Conservation (phyloP, 2,329 filamentous ascomycete genomes). For the Diaporthe sp. region DNA sequence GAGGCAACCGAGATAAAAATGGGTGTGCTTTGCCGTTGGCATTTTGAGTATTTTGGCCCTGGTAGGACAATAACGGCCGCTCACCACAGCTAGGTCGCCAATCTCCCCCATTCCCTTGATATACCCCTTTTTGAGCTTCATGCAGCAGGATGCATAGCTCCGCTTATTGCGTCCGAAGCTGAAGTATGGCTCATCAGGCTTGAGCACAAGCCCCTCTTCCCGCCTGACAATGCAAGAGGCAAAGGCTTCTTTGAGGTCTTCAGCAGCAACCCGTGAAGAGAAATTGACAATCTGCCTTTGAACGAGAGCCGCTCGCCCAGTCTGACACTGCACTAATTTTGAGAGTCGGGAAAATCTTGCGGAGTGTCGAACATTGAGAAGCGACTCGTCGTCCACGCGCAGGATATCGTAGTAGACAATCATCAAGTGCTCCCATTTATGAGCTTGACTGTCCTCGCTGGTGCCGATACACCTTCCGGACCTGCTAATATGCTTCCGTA, state of each 20-base stretch:
- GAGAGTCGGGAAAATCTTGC: slow-evolving; percentile 70
- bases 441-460: slow-evolving; percentile 72
- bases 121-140: slow-evolving; percentile 92
- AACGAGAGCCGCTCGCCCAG: slow-evolving; percentile 74
- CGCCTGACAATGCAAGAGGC: slow-evolving; percentile 71
- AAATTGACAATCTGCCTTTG: slow-evolving; percentile 77
- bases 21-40: slow-evolving; percentile 75
- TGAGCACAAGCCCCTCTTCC: slow-evolving; percentile 85
- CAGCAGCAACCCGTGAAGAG: slow-evolving; percentile 58
- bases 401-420: slow-evolving; percentile 70
- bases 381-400: slow-evolving; percentile 62
- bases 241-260: slow-evolving; percentile 71
- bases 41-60: slow-evolving; percentile 66
- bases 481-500: slow-evolving; percentile 81
- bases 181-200: slow-evolving; percentile 84
- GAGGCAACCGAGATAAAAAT: slow-evolving; percentile 83
- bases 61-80: slow-evolving; percentile 75
- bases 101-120: slow-evolving; percentile 82
- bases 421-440: slow-evolving; percentile 67
- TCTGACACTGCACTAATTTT: slow-evolving; percentile 59
- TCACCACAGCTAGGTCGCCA: slow-evolving; percentile 84
- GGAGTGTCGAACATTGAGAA: slow-evolving; percentile 63
- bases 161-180: slow-evolving; percentile 53
- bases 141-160: slow-evolving; percentile 63
- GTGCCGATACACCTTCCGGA: slow-evolving; percentile 77